phyloP scores from a whole-genome alignment of 768 basidiomycete genomes.

The Myochromella boudieri region DNA sequence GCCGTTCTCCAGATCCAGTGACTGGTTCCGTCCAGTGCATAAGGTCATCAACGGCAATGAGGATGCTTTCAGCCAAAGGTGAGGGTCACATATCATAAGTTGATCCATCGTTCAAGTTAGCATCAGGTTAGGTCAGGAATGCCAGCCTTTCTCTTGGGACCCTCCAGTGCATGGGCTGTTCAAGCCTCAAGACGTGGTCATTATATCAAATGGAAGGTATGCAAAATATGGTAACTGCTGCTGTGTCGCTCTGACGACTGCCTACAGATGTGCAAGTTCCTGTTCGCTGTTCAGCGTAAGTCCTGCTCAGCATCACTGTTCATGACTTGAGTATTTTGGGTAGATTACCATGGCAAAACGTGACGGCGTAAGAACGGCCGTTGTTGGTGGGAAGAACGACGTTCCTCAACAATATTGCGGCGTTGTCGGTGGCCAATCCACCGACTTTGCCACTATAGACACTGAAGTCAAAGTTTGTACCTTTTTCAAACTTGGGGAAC shows the following conservation, averaged over 20 bases:
- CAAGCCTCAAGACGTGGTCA: constrained; percentile 44
- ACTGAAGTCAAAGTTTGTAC: constrained; percentile 51
- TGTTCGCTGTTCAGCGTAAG: constrained; percentile 46
- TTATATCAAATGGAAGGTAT: constrained; percentile 55
- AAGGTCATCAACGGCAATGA: constrained; percentile 44
- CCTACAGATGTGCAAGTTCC: constrained; percentile 43
- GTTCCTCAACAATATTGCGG: constrained; percentile 59
- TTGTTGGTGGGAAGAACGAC: constrained; percentile 50
- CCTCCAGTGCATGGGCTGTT: constrained; percentile 48
- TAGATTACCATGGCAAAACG: constrained; percentile 62
- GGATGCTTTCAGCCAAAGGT: constrained; percentile 54
- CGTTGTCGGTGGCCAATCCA: constrained; percentile 62
- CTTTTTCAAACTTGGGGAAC: background rate
- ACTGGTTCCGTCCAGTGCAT: constrained; percentile 47
- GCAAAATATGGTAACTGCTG: background rate
- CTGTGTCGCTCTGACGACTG: background rate
- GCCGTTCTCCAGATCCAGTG: constrained; percentile 35
- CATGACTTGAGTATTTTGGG: background rate
- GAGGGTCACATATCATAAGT: background rate
- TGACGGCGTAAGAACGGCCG: constrained; percentile 54
- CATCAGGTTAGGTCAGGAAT: constrained; percentile 45
- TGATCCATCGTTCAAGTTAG: background rate
- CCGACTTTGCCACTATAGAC: constrained; percentile 56
- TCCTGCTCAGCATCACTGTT: constrained; percentile 1
- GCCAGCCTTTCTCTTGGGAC: constrained; percentile 30